These are phyloP conservation scores for Chlamydomonas sp. DNA, from an alignment of 139 green algal genomes.

Conservation along the genomic window DNA sequence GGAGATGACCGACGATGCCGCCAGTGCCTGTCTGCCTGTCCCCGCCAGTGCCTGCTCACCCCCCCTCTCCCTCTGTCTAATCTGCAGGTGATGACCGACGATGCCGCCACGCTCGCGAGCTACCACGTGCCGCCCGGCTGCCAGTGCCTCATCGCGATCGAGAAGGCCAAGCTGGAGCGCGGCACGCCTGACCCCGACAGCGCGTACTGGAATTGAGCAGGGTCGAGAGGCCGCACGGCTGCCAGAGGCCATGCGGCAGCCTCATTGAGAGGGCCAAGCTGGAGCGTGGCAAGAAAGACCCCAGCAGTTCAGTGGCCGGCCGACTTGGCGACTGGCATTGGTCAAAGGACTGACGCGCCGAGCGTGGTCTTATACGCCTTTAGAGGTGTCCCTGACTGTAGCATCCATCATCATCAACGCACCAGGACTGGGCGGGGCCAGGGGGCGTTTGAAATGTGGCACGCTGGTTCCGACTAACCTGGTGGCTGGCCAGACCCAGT, in stretches of 20 bases:
- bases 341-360: too few species aligned
- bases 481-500: too few species aligned
- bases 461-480: too few species aligned
- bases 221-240: constrained; percentile 79
- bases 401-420: too few species aligned
- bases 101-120: constrained; percentile 45
- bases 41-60: neutral
- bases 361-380: too few species aligned
- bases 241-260: constrained; percentile 76
- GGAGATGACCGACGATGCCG: neutral
- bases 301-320: too few species aligned
- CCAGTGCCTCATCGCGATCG: constrained; percentile 78
- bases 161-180: constrained; percentile 68
- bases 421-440: too few species aligned
- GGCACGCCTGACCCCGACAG: constrained; percentile 66
- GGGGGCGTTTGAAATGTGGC: too few species aligned
- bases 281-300: constrained; percentile 52
- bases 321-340: too few species aligned
- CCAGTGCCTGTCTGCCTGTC: neutral
- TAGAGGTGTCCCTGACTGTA: too few species aligned
- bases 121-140: constrained; percentile 87
- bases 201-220: constrained; percentile 89
- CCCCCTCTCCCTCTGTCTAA: neutral
- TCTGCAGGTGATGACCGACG: constrained; percentile 66
- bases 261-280: constrained; percentile 81